Conservation (phyloP, 2,329 filamentous ascomycete species). For the Madurella mycetomatis region DNA sequence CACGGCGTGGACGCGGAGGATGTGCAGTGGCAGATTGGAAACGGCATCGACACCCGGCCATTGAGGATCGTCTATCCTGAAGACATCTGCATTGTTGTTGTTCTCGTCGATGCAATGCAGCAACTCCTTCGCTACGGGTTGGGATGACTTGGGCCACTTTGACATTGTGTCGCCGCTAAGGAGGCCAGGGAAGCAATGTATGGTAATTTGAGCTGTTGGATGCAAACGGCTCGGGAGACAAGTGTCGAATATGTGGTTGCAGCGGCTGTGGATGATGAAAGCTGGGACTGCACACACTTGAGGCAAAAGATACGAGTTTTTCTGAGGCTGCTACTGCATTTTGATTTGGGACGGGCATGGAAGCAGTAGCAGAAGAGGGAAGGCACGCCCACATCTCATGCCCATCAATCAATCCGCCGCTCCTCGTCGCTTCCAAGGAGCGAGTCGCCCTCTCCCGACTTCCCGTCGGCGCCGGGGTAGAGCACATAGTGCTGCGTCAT, state of each 20-base stretch:
- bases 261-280: background rate
- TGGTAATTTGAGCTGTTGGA: background rate
- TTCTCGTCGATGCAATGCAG: constrained; percentile 9
- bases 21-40: constrained; percentile 21
- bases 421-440: constrained; percentile 35
- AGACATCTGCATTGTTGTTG: background rate
- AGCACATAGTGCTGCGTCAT: constrained; percentile 83
- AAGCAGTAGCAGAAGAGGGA: background rate
- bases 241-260: too few relatives aligned
- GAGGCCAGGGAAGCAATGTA: background rate
- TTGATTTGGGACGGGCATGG: background rate
- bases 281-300: background rate
- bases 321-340: background rate
- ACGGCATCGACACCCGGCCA: constrained; percentile 15
- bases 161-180: background rate
- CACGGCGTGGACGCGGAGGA: constrained; percentile 31
- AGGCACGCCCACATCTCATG: background rate
- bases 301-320: background rate
- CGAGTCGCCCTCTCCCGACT: constrained; percentile 34
- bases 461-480: constrained; percentile 47
- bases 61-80: background rate
- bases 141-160: background rate
- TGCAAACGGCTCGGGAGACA: too few relatives aligned
- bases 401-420: constrained; percentile 14
- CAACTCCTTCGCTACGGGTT: background rate